phyloP scores from a whole-genome alignment of 495 filamentous ascomycete genomes.

The Poronia punctata region DNA sequence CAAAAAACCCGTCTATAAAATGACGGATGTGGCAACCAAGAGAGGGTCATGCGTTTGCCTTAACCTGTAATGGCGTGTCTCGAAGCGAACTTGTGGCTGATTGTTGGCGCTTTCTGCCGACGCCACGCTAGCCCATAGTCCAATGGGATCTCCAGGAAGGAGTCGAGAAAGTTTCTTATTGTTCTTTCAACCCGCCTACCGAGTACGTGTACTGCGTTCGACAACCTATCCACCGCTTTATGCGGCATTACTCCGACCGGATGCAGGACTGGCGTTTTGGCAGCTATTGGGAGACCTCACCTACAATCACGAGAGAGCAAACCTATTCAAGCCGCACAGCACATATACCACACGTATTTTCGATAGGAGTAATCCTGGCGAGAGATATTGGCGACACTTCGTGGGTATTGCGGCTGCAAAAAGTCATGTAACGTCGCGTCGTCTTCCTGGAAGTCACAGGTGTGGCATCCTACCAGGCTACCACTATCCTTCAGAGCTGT shows the following conservation, averaged over 20 bases:
- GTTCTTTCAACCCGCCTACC: too few relatives aligned
- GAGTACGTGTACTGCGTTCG: too few relatives aligned
- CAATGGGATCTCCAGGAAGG: not conserved
- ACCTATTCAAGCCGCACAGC: too few relatives aligned
- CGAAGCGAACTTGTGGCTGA: constrained; percentile 6
- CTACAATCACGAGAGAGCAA: too few relatives aligned
- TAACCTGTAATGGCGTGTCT: constrained; percentile 1
- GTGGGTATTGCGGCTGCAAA: not conserved
- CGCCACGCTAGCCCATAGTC: constrained; percentile 1
- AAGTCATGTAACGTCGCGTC: constrained; percentile 5
- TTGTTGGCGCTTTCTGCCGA: not conserved
- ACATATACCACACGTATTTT: not conserved
- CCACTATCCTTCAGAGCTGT: too few relatives aligned
- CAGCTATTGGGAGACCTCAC: too few relatives aligned
- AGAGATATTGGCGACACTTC: too few relatives aligned
- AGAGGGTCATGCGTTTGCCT: too few relatives aligned
- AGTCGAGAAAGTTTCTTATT: not conserved
- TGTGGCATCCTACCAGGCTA: too few relatives aligned
- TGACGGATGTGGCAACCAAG: constrained; percentile 3
- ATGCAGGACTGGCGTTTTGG: constrained; percentile 4
- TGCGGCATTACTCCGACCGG: constrained; percentile 3
- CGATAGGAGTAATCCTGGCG: not conserved
- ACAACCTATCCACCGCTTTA: too few relatives aligned
- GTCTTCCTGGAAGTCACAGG: not conserved
- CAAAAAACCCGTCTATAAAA: not conserved